phyloP scores from a whole-genome alignment of 2,329 filamentous ascomycete species.

The Epichloe baconii region DNA sequence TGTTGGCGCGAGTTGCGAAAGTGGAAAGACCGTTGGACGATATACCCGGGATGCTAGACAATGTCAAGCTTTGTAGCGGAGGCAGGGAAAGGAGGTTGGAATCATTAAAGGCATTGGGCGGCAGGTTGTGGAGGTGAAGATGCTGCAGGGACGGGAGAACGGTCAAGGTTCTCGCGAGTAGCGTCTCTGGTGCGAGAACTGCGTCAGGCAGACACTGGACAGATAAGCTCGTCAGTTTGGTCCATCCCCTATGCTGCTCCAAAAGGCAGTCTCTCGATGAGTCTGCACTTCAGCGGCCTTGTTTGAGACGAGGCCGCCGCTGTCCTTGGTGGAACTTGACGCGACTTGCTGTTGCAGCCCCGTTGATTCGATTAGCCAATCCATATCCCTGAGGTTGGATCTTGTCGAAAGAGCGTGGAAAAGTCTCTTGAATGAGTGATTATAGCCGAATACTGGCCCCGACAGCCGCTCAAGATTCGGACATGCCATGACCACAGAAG shows the following conservation, averaged over 20 bases:
- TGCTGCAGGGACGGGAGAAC: slow-evolving; percentile 41
- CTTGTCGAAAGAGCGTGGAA: slow-evolving; percentile 48
- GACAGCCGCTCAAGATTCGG: slow-evolving; percentile 48
- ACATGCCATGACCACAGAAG: slow-evolving; percentile 50
- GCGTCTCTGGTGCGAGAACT: slow-evolving; percentile 35
- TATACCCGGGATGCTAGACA: slow-evolving; percentile 43
- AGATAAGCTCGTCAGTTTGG: slow-evolving; percentile 39
- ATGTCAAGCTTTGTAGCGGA: slow-evolving; percentile 37
- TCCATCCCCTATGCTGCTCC: slow-evolving; percentile 41
- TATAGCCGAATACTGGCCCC: slow-evolving; percentile 40
- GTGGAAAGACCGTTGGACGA: slow-evolving; percentile 41
- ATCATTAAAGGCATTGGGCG: slow-evolving; percentile 44
- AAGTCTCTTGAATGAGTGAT: slow-evolving; percentile 42
- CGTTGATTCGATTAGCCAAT: slow-evolving; percentile 40
- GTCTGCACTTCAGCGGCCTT: slow-evolving; percentile 16
- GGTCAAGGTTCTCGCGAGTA: slow-evolving; percentile 37
- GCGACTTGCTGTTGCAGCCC: slow-evolving; percentile 17
- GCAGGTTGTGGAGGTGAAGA: slow-evolving; percentile 45
- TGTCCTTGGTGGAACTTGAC: slow-evolving; percentile 11
- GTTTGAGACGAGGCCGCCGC: slow-evolving; percentile 16
- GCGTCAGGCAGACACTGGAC: slow-evolving; percentile 46
- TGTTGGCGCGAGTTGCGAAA: slow-evolving; percentile 38
- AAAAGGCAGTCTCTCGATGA: slow-evolving; percentile 31
- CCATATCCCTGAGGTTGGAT: slow-evolving; percentile 40
- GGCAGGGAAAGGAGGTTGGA: slow-evolving; percentile 41